Percentiles rank a stretch among this genome's conserved stretches.
phyloP scores from a whole-genome alignment of 176 grass and related monocot species.

The Stipa capillata region DNA sequence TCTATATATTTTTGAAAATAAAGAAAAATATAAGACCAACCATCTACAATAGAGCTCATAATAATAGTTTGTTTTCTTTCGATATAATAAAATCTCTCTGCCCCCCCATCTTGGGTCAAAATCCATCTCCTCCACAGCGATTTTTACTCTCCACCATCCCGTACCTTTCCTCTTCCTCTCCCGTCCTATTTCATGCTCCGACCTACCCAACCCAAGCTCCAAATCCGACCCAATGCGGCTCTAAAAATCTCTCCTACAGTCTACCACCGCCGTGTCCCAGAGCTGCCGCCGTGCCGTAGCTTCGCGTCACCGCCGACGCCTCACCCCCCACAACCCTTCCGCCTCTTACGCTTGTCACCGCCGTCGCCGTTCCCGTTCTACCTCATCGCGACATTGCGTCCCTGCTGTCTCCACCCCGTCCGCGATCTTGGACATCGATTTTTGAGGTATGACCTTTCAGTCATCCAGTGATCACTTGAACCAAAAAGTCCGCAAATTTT shows the following conservation, averaged over 20 bases:
- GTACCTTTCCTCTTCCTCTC: conserved; percentile 10
- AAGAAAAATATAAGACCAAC: no score
- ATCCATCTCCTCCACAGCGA: background rate
- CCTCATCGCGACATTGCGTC: background rate
- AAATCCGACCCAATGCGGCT: conserved; percentile 6
- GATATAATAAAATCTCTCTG: no score
- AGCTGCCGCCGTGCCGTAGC: background rate
- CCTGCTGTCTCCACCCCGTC: background rate
- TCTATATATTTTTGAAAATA: no score
- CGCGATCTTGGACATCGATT: background rate
- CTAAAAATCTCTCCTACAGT: background rate
- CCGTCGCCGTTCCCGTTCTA: background rate
- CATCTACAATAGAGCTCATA: no score
- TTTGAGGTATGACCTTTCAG: background rate
- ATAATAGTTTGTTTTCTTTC: no score
- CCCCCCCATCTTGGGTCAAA: no score
- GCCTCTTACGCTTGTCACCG: no score
- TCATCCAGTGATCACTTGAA: background rate
- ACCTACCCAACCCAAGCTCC: background rate
- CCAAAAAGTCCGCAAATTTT: background rate
- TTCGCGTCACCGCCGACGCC: background rate
- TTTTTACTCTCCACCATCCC: conserved; percentile 10
- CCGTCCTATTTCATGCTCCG: conserved; percentile 13
- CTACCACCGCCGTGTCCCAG: background rate
- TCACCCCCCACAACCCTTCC: background rate